Conservation (phyloP, 73 alveolate species). For the Paramecium tetraurelia region DNA sequence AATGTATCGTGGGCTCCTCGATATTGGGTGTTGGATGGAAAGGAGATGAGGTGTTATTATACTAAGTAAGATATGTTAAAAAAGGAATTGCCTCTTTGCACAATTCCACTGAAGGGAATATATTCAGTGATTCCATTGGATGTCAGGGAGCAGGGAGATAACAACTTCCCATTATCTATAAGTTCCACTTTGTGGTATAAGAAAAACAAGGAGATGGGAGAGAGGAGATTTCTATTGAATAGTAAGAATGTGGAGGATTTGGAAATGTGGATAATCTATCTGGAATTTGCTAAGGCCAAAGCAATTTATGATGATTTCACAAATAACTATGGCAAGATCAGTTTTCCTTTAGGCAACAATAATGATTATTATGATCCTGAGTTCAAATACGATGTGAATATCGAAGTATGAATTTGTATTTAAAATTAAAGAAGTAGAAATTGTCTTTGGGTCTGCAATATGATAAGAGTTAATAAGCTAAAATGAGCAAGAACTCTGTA, state of each 20-base stretch:
- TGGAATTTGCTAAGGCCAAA: conserved; percentile 61
- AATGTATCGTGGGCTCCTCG: conserved; percentile 31
- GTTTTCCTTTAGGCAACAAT: conserved; percentile 10
- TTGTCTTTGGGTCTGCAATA: not conserved
- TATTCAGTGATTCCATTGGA: not conserved
- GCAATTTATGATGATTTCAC: conserved; percentile 61
- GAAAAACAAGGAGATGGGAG: conserved; percentile 40
- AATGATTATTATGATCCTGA: not conserved
- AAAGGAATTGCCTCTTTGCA: not conserved
- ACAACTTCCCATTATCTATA: not conserved
- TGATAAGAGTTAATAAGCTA: not conserved
- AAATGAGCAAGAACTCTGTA: not conserved
- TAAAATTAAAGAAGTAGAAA: not conserved
- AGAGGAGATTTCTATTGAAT: conserved; percentile 40
- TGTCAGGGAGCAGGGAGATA: not conserved
- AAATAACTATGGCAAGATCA: conserved; percentile 58
- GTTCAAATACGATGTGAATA: not conserved
- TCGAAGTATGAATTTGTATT: not conserved
- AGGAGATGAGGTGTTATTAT: conserved; percentile 32
- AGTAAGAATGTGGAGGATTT: conserved; percentile 26
- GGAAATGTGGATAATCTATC: conserved; percentile 56
- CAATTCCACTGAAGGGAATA: not conserved
- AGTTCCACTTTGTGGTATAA: conserved; percentile 54
- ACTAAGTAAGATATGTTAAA: not conserved
- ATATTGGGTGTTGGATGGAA: conserved; percentile 47